Evolutionary conservation across 1,284 basidiomycete genomes (phyloP), one percentile per base, ranked within the genome.

Genomic region (Cutaneotrichosporon mucoides): DNA sequence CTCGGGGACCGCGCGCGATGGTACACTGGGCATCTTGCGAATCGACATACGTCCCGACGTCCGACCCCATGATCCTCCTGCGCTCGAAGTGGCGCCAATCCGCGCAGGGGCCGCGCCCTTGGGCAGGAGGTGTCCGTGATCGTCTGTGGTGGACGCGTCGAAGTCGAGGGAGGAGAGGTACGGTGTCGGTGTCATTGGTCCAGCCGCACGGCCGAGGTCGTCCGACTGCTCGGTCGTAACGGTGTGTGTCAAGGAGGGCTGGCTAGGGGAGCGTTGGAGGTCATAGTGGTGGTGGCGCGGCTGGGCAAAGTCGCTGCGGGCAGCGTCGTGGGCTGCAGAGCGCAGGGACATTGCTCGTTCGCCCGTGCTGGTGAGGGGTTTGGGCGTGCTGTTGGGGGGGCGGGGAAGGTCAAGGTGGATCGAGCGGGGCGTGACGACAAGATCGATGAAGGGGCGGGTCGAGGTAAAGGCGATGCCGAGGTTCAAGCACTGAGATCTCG

Each of bases 221-320:
- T 61, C 56, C 12, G 60, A 61, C 44, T 37, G 34, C 49, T 56
- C 60, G 16, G 60, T 61, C 2, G 47, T 57, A 15, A 50, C 40
- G 2, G 60, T 55, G 53, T 61, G 42, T 3, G 60, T 46, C 9
- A 61, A 44, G 4, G 52, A 53, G 1, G 51, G 51, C 41, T 44
- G 40, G 51, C 51, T 53, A 12, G 51, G 51, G 3, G 42, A 40
- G 40, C 51, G 51, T 7, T 53, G 41, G 38, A 53, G 33, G 41
- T 53, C 51, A 12, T 24, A 41, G 5, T 38, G 38, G 15, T 15
- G 24, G 24, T 24, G 24, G 24, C 24, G 24, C 24, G 24, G 24
- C 44, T 9, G 44, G 24, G n/a, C 15, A 42, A 24, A 51, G 16
- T 40, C 37, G 49, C 10, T n/a, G 6, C 49, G 49, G 16, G 38